A percentile compares a stretch with the other conserved stretches of the same genome.
Conservation (phyloP, 2,329 filamentous ascomycete species). For the Fusarium torreyae region DNA sequence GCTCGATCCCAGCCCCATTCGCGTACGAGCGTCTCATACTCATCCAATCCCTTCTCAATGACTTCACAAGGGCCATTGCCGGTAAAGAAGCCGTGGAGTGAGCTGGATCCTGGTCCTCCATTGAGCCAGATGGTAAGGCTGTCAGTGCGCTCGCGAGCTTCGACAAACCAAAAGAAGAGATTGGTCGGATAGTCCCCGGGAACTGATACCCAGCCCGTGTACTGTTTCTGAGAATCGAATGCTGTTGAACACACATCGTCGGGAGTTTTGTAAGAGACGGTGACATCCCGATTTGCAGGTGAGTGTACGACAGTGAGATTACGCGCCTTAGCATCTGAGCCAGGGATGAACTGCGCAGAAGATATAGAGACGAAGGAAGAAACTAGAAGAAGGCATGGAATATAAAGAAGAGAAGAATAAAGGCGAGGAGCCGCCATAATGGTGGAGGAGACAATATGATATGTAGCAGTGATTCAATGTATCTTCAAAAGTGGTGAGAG, state of each 20-base stretch:
- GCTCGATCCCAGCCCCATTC: conserved; percentile 77
- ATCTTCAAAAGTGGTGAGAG: conserved; percentile 34
- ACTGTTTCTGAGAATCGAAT: conserved; percentile 76
- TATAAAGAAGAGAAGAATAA: conserved; percentile 14
- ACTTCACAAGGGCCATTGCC: conserved; percentile 71
- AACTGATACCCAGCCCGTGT: conserved; percentile 77
- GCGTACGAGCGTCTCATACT: conserved; percentile 69
- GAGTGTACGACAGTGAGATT: conserved; percentile 72
- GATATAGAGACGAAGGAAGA: conserved; percentile 36
- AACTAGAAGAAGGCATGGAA: conserved; percentile 34
- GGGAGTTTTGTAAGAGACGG: conserved; percentile 76
- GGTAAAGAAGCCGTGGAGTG: conserved; percentile 74
- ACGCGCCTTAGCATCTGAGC: conserved; percentile 48
- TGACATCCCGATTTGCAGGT: conserved; percentile 74
- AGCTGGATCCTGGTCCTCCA: conserved; percentile 76
- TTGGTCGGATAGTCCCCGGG: conserved; percentile 69
- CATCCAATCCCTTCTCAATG: conserved; percentile 62
- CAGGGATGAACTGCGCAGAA: conserved; percentile 54
- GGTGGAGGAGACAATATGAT: conserved; percentile 9
- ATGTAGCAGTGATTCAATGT: conserved; percentile 5
- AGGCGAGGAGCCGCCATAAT: conserved; percentile 34
- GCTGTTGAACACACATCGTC: conserved; percentile 75
- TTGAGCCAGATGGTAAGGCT: conserved; percentile 74
- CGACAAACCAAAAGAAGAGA: conserved; percentile 67
- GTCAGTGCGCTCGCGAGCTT: conserved; percentile 60